A percentile compares a stretch with the other conserved stretches of the same genome.
Conservation (phyloP, 2,329 filamentous ascomycete species). For the Phoma sp. region DNA sequence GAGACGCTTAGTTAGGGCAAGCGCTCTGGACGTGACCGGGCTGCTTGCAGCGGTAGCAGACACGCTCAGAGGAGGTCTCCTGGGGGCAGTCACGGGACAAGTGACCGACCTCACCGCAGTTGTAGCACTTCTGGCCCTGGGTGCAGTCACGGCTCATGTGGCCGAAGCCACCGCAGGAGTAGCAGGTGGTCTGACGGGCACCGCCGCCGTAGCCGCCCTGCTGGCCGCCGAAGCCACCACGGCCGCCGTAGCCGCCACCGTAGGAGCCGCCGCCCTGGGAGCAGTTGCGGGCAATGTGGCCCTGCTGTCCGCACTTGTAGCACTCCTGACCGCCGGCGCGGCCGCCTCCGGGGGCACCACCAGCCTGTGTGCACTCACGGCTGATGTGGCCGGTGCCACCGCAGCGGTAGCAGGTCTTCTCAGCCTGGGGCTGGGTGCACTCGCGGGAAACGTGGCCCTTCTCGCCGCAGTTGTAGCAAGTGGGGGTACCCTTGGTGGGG, state of each 20-base stretch:
- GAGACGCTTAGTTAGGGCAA: constrained; percentile 76
- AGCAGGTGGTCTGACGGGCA: constrained; percentile 72
- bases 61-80: constrained; percentile 87
- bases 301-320: constrained; percentile 98
- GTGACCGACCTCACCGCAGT: constrained; percentile 93
- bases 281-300: constrained; percentile 95
- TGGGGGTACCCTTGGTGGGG: constrained; percentile 57
- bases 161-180: constrained; percentile 95
- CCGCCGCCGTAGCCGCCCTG: constrained; percentile 55
- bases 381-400: constrained; percentile 88
- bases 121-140: constrained; percentile 99
- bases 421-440: constrained; percentile 86
- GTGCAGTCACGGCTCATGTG: constrained; percentile 99
- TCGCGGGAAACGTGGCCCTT: constrained; percentile 71
- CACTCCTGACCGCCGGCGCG: constrained; percentile 66
- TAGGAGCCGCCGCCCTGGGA: constrained; percentile 62
- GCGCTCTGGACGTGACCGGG: constrained; percentile 90
- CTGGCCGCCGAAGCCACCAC: constrained; percentile 53
- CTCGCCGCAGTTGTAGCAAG: constrained; percentile 57
- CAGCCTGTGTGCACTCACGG: constrained; percentile 72
- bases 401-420: constrained; percentile 76
- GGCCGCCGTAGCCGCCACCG: constrained; percentile 51
- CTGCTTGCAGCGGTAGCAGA: constrained; percentile 96
- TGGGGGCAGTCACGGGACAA: constrained; percentile 95
- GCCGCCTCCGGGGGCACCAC: constrained; percentile 58